Base-by-base conservation (phyloP, 202 grass and related monocot genomes). In the Setaria viridis region DNA sequence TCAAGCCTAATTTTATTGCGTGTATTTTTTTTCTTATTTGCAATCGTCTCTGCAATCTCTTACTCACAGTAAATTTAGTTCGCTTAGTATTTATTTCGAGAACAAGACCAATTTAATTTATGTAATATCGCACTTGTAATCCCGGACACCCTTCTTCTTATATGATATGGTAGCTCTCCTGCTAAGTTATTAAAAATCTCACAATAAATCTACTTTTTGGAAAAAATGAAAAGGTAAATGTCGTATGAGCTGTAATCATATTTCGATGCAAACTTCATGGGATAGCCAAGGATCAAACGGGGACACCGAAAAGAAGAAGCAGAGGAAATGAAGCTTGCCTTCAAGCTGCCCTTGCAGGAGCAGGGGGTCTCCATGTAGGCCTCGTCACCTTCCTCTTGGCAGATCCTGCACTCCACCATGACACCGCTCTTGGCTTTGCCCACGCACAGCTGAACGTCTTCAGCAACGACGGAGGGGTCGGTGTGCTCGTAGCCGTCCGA, bases 321-420 rank as follows among this genome's bases (percentile, higher is more conserved):
- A 74, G 11, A 68, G 60, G 48, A 59, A 55, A 76, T 21, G 3
- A 57, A 4, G 7, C 46, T 74, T 70, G 88, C 95, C 95, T 93
- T 93, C 67, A 97, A 87, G 89, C 92, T 93, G 79, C 95, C 95
- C 57, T 82, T 87, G 87, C 95, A 97, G 56, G 80, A 90, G 72
- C 92, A 97, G 67, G 95, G 95, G 25, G 85, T 86, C 57, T 94
- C 95, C 95, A 97, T 94, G 88, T 85, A 87, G 0, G 72, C 66
- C 48, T 89, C 82, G 20, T 92, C 89, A 59, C 85, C 92, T 87
- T 97, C 95, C 45, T 97, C 91, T 0, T 94, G 95, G 73, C 95
- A 97, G 71, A 97, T 97, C 80, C 95, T 88, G 62, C 95, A 97
- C 64, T 93, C 90, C 11, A 87, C 95, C 76, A 84, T n/a, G 46